phyloP scores from a whole-genome alignment of 192 early-diverging fungal species.

The Coemansia sp. region DNA sequence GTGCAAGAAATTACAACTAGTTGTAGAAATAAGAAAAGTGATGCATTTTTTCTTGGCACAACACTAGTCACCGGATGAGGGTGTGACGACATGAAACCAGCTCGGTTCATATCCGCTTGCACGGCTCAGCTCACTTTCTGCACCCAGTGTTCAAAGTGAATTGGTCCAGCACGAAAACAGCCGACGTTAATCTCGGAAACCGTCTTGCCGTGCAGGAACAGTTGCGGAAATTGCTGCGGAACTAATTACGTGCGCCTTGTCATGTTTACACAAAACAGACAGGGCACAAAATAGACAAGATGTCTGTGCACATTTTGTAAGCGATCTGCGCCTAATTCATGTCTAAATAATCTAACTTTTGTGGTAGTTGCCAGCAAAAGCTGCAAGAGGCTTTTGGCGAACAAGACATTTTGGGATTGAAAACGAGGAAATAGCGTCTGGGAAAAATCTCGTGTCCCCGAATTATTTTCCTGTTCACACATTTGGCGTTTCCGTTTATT shows the following conservation, averaged over 20 bases:
- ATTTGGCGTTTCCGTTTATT: not conserved
- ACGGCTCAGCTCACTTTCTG: conserved; percentile 2
- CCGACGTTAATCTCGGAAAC: too few relatives aligned
- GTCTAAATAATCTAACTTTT: too few relatives aligned
- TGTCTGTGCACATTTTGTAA: too few relatives aligned
- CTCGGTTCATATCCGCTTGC: not conserved
- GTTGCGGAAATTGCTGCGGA: too few relatives aligned
- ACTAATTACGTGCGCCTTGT: too few relatives aligned
- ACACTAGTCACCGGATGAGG: not conserved
- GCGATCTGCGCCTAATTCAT: too few relatives aligned
- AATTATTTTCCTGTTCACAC: not conserved
- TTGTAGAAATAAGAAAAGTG: not conserved
- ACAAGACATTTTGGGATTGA: not conserved
- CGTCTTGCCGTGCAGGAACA: too few relatives aligned
- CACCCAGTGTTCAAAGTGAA: not conserved
- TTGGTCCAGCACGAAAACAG: too few relatives aligned
- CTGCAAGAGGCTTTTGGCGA: not conserved
- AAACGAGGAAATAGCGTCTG: not conserved
- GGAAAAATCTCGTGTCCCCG: not conserved
- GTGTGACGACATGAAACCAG: too few relatives aligned
- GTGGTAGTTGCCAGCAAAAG: too few relatives aligned
- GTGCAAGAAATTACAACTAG: not conserved
- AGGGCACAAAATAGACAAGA: too few relatives aligned
- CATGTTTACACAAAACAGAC: too few relatives aligned
- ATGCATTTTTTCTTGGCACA: not conserved